Evolutionary conservation across 106 monocot genomes (phyloP), one percentile per base, ranked within the genome.

Genomic region (Xerophyta viscosa): DNA sequence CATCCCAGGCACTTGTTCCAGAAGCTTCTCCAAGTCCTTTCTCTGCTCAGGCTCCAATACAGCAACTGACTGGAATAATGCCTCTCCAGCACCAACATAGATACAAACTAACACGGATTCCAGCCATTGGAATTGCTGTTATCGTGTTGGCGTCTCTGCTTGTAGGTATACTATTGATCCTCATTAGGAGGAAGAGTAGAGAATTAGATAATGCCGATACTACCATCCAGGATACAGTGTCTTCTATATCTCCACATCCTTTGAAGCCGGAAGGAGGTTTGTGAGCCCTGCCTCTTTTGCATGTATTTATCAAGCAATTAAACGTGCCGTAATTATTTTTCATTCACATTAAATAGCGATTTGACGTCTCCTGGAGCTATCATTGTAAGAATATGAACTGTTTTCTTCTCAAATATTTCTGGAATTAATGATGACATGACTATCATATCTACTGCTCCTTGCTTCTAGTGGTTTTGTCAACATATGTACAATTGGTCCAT

Each of bases 181-280:
- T 94, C 20, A 94, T 94, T 60, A 69, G 69, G 17, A 77, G 64
- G 51, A 88, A 94, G 67, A 82, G 45, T 60, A 75, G 61, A 49
- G 88, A 94, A 70, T 59, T 94, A 50, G 70, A 75, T 39, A 58
- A n/a, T 63, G 52, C 57, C 23, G 59, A 67, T 30, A 37, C n/a
- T 61, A 27, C 57, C 19, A 46, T 29, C 56, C 56, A 69, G 24
- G 64, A 33, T 12, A 51, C 73, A 56, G 63, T 62, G 68, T 54
- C 76, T 56, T 36, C 53, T 14, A 71, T 78, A 56, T 67, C 66
- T 33, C 23, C 48, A 52, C 64, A 71, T 45, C 56, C 52, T 21
- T 58, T 68, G 19, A 82, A 67, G 57, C 67, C 48, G 68, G 62
- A 61, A 29, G 82, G 79, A 77, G 92, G 92, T 92, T 54, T 44